Evolutionary conservation across 108 stramenopile genomes (phyloP).

Genomic region (Thalassiosira profunda): DNA sequence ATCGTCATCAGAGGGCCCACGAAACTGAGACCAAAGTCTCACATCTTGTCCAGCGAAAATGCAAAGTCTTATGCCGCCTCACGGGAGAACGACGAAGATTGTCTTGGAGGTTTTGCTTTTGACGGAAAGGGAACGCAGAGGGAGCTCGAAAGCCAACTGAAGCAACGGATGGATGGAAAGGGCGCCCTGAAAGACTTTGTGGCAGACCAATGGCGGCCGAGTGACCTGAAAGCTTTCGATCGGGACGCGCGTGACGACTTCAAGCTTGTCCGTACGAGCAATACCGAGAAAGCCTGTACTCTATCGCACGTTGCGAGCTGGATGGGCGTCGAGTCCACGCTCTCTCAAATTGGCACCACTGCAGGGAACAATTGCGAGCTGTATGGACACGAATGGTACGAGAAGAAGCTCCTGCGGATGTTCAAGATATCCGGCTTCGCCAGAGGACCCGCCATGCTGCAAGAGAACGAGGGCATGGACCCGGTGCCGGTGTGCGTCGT

Average conservation of each 20-base stretch:
- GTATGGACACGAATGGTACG: constrained; percentile 3
- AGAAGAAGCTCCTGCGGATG: constrained; percentile 24
- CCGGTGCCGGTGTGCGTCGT: constrained; percentile 80
- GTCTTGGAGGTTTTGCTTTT: constrained; percentile 61
- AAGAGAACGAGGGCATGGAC: constrained; percentile 53
- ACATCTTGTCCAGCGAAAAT: neutral
- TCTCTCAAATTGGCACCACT: constrained; percentile 1
- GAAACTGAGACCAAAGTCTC: constrained; percentile 12
- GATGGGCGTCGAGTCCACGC: constrained; percentile 50
- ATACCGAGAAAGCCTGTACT: constrained; percentile 74
- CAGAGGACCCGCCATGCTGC: constrained; percentile 50
- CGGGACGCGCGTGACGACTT: constrained; percentile 60
- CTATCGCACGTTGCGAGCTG: constrained; percentile 79
- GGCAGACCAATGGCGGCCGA: constrained; percentile 66
- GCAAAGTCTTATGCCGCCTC: neutral
- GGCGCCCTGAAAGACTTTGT: constrained; percentile 57
- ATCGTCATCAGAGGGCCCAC: constrained; percentile 60
- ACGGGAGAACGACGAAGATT: constrained; percentile 19
- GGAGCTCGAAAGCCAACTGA: constrained; percentile 41
- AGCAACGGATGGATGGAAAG: constrained; percentile 25
- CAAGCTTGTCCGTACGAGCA: constrained; percentile 48
- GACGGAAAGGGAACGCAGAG: constrained; percentile 60
- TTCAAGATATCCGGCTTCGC: constrained; percentile 77
- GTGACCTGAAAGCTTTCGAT: constrained; percentile 80
- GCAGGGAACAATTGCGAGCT: constrained; percentile 1